Evolutionary conservation across 176 grass and related monocot genomes (phyloP).

Genomic region (Avena insularis): DNA sequence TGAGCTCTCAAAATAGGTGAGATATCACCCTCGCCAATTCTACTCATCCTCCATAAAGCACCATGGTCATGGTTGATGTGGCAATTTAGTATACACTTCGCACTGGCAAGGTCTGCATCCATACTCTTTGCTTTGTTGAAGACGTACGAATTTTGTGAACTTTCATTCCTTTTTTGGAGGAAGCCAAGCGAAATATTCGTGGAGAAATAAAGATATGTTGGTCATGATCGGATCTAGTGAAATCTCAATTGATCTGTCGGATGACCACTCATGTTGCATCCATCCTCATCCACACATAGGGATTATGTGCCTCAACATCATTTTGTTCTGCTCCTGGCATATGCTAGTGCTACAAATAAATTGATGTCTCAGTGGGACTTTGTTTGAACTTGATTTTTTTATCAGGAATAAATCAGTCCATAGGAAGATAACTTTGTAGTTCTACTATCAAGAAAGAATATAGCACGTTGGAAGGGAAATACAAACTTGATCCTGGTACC

Average conservation of each 20-base stretch:
- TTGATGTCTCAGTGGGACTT: neutral
- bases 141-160: neutral
- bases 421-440: neutral
- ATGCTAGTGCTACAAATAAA: neutral
- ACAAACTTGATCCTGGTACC: neutral
- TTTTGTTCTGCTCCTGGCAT: neutral
- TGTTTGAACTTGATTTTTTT: neutral
- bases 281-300: neutral
- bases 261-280: conserved; percentile 10
- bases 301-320: neutral
- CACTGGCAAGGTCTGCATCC: neutral
- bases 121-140: neutral
- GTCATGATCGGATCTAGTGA: neutral
- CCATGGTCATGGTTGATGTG: neutral
- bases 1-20: no score
- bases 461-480: neutral
- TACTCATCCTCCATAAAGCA: no score
- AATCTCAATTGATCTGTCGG: neutral
- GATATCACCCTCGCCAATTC: no score
- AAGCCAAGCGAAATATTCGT: neutral
- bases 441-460: neutral
- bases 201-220: neutral
- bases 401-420: no score
- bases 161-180: conserved; percentile 23
- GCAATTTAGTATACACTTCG: neutral